These are phyloP conservation scores for Eleusine coracana DNA, from an alignment of 176 grass and related monocot genomes.

Conservation along the genomic window DNA sequence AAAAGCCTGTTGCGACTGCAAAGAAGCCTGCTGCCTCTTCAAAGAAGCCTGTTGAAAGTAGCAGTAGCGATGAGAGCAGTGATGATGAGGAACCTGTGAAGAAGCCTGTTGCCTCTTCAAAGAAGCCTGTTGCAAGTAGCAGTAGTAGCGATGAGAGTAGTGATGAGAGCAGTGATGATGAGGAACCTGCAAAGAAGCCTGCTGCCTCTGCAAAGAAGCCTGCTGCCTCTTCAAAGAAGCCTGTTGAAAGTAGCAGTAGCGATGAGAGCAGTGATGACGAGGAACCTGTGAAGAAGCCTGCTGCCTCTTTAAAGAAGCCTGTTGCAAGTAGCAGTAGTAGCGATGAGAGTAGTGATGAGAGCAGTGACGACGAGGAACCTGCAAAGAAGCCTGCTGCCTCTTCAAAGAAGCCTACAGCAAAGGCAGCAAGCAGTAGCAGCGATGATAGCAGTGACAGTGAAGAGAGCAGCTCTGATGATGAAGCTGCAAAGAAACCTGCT, in stretches of 20 bases:
- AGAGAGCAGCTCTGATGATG: constrained; percentile 45
- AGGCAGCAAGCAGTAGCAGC: neutral
- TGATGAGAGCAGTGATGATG: constrained; percentile 45
- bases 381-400: constrained; percentile 51
- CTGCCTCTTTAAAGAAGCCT: constrained; percentile 36
- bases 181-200: constrained; percentile 14
- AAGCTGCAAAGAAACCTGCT: constrained; percentile 58
- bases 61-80: constrained; percentile 44
- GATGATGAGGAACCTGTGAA: constrained; percentile 58
- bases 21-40: neutral
- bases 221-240: constrained; percentile 34
- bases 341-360: constrained; percentile 47
- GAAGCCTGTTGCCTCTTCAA: constrained; percentile 38
- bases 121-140: constrained; percentile 9
- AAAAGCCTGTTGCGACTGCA: neutral
- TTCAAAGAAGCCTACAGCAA: constrained; percentile 37
- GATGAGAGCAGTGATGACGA: constrained; percentile 47
- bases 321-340: constrained; percentile 3
- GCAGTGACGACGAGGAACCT: constrained; percentile 50
- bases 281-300: constrained; percentile 58
- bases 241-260: constrained; percentile 28
- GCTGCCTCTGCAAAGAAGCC: constrained; percentile 32
- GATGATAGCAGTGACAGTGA: constrained; percentile 19
- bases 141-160: constrained; percentile 42
- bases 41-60: constrained; percentile 32